phyloP scores from a whole-genome alignment of 169 alveolate species.

The Toxoplasma gondii region DNA sequence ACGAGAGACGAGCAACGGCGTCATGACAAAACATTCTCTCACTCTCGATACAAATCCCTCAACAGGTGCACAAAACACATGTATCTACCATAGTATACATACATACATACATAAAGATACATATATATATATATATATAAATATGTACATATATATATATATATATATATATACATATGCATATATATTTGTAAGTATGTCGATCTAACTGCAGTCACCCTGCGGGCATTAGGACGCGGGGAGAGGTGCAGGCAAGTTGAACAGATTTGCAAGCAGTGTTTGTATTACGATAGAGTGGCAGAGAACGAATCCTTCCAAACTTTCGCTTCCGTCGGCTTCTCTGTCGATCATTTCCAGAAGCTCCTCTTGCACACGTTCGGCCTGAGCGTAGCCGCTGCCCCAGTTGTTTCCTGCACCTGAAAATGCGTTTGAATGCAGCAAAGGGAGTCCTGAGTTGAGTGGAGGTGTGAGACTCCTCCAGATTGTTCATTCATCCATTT shows the following conservation, averaged over 20 bases:
- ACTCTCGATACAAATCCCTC: too few relatives aligned
- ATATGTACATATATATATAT: neutral
- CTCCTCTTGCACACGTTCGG: constrained; percentile 95
- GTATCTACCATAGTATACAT: neutral
- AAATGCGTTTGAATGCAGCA: neutral
- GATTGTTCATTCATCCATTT: too few relatives aligned
- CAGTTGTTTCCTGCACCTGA: constrained; percentile 98
- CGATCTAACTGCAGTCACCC: too few relatives aligned
- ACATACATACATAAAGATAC: neutral
- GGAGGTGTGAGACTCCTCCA: neutral
- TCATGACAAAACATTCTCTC: too few relatives aligned
- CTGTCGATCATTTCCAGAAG: constrained; percentile 98
- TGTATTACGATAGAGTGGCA: constrained; percentile 95
- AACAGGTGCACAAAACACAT: too few relatives aligned
- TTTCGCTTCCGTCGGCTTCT: constrained; percentile 99
- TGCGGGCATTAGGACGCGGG: neutral
- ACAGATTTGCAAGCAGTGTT: neutral
- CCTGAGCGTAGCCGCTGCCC: constrained; percentile 97
- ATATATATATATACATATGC: neutral
- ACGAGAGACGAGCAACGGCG: too few relatives aligned
- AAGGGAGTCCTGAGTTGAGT: neutral
- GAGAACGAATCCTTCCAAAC: constrained; percentile 97
- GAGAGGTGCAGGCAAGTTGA: neutral
- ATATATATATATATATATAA: neutral
- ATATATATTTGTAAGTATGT: neutral